Base-by-base conservation (phyloP, 2,329 filamentous ascomycete genomes). In the Amphichorda felina region DNA sequence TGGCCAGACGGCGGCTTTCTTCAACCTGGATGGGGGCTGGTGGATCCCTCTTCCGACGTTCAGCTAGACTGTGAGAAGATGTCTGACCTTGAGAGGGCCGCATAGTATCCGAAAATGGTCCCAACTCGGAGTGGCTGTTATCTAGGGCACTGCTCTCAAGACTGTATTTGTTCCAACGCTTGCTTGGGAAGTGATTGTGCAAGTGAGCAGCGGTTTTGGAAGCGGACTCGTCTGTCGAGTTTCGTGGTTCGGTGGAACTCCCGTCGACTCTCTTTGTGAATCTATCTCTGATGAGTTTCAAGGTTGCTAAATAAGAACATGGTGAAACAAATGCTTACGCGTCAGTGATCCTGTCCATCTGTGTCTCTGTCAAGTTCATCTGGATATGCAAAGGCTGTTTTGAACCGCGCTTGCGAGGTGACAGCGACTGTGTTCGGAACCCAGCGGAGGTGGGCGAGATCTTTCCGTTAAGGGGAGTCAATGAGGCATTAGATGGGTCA, bases 291-390 rank as follows among this genome's bases (percentile, higher is more conserved):
- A 15, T 35, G 5, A 35, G 32, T n/a, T 7, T 36, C 15, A 17
- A 21, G 4, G 8, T 17, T 19, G n/a, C 2, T 8, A 30, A 18
- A 24, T 8, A 15, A 22, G 7, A 30, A n/a, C n/a, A 3, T 21
- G 5, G 18, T 10, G 13, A 32, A 5, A 8, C 11, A 22, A 8
- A 15, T 21, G 35, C 61, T 40, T 54, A 68, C 66, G 57, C 61
- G 33, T 63, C 55, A 4, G 66, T 60, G 30, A 70, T 51, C 39
- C 55, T 63, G 38, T 68, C 60, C 54, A 70, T 60, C 40, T 69
- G 63, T 1, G 55, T 59, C 31, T 68, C 62, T 4, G 64, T 70
- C 37, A 70, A 42, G 40, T 66, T 66, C 43, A 70, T 55, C 17
- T 64, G 61, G 21, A 70, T 57, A 27, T 64, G 59, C 15, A 70